Evolutionary conservation across 495 filamentous ascomycete genomes (phyloP).

Genomic region (Annulohypoxylon stygium): DNA sequence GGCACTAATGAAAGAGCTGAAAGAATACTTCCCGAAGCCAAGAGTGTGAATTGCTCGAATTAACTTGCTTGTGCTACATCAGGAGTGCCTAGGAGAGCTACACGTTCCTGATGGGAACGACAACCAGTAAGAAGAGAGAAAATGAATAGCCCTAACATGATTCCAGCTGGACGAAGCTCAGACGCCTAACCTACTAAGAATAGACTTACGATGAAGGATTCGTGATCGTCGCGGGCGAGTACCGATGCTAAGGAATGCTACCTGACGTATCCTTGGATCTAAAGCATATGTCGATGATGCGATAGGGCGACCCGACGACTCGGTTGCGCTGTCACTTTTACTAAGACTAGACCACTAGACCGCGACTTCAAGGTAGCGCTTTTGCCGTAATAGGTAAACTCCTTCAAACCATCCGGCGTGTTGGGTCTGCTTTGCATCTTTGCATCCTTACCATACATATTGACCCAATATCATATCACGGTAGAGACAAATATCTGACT

Average conservation of each 20-base stretch:
- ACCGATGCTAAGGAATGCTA: conserved; percentile 16
- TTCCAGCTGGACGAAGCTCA: neutral
- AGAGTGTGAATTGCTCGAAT: conserved; percentile 18
- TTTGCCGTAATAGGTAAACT: conserved; percentile 39
- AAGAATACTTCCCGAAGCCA: conserved; percentile 39
- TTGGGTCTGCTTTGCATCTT: conserved; percentile 11
- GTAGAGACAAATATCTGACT: conserved; percentile 5
- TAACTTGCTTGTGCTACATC: conserved; percentile 9
- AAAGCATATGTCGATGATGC: conserved; percentile 8
- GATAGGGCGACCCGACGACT: conserved; percentile 31
- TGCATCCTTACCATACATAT: neutral
- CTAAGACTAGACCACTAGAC: conserved; percentile 13
- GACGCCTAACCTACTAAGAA: conserved; percentile 24
- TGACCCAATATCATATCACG: neutral
- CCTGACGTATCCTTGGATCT: conserved; percentile 2
- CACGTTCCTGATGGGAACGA: neutral
- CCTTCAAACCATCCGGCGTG: conserved; percentile 24
- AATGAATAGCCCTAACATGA: conserved; percentile 1
- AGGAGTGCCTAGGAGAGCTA: neutral
- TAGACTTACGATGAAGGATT: conserved; percentile 29
- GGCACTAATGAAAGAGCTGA: conserved; percentile 24
- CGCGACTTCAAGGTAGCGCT: conserved; percentile 5
- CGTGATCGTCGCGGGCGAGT: conserved; percentile 3
- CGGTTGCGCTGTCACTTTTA: conserved; percentile 25
- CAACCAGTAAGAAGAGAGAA: neutral